Base-by-base conservation (phyloP, 495 filamentous ascomycete genomes). In the Amorphotheca resinae region DNA sequence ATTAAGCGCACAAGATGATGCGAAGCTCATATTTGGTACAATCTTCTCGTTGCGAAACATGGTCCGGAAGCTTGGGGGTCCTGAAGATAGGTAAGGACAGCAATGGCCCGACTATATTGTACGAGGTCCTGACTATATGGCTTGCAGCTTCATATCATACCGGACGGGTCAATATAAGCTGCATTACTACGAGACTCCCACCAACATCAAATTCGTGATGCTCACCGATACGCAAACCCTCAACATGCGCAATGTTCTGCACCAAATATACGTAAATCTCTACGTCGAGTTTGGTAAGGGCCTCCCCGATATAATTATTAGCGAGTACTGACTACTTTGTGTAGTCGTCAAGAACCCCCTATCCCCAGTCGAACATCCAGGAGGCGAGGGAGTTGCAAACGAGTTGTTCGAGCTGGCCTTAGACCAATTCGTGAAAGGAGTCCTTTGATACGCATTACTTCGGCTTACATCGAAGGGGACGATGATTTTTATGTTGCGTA, bases 111-210 rank as follows among this genome's bases (percentile, higher is more conserved):
- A 9, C n/a, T 14, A 17, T n/a, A 25, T 17, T 2, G 14, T 2
- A 22, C n/a, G 14, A 17, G 21, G 11, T 9, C 9, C 21, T 33
- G 26, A 35, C 21, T 7, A 15, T 1, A 20, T 2, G 25, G 25
- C 11, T 17, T 41, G 16, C 65, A 88, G 81, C 60, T 96, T 95
- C 63, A 79, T 95, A 48, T 79, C 76, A 26, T 96, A 79, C 63
- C 77, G 82, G 52, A 98, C 91, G 41, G 80, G 72, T 51, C 84
- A 94, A 59, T 98, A 98, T 67, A 95, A 95, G 65, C 77, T 96
- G 42, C 91, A 98, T 67, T 98, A 93, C 67, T 96, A 95, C 72
- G 91, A 98, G 69, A 95, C 91, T 11, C 84, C 86, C 0, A 94
- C 87, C 41, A 89, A 80, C 57, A 78, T 91, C 57, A 93, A 94